Evolutionary conservation across 2,329 filamentous ascomycete genomes (phyloP).

Genomic region (Ascocoryne sarcoides): DNA sequence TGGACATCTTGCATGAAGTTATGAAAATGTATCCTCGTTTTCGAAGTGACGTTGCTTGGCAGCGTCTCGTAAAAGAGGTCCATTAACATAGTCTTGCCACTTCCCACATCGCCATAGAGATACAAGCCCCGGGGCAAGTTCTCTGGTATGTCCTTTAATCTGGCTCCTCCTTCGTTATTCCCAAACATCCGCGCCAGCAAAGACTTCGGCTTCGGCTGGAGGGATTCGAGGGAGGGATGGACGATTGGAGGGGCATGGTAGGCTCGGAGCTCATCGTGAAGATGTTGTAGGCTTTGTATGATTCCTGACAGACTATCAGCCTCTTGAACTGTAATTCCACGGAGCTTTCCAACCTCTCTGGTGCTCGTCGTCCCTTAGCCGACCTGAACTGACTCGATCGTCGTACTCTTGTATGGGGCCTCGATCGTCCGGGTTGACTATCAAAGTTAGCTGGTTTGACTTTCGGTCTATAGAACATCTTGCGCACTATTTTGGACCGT

Average conservation of each 20-base stretch:
- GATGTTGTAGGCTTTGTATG: constrained; percentile 78
- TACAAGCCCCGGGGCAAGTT: constrained; percentile 82
- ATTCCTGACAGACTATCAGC: constrained; percentile 49
- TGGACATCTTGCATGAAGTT: constrained; percentile 99
- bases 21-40: constrained; percentile 95
- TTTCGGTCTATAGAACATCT: background rate
- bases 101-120: constrained; percentile 92
- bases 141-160: constrained; percentile 48
- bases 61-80: constrained; percentile 94
- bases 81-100: constrained; percentile 99
- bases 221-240: constrained; percentile 67
- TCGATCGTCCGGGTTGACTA: constrained; percentile 23
- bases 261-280: constrained; percentile 70
- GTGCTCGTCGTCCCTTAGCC: constrained; percentile 78
- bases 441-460: background rate
- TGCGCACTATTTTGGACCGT: constrained; percentile 24
- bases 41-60: constrained; percentile 67
- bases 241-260: constrained; percentile 69
- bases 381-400: constrained; percentile 62
- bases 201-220: constrained; percentile 44
- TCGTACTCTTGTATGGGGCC: constrained; percentile 89
- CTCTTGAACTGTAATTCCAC: constrained; percentile 1
- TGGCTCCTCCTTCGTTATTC: constrained; percentile 18
- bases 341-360: constrained; percentile 58
- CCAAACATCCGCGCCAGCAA: constrained; percentile 56